Evolutionary conservation across 495 filamentous ascomycete genomes (phyloP).

Genomic region (Lasiosphaeria miniovina): DNA sequence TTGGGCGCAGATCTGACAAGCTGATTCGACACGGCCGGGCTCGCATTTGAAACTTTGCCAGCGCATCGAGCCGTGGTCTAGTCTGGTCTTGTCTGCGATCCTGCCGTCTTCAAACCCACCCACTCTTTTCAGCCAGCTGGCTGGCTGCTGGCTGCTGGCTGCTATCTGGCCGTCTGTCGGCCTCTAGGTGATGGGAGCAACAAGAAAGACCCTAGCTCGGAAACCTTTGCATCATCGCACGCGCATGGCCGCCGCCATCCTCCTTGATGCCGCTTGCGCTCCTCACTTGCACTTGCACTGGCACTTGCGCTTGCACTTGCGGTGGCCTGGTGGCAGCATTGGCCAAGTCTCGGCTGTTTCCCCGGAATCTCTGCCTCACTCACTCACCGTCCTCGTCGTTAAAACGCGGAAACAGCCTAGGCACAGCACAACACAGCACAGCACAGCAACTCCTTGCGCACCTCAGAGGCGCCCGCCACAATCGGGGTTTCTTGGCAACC

Average conservation of each 20-base stretch:
- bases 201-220: too few relatives aligned
- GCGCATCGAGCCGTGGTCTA: conserved; percentile 26
- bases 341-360: conserved; percentile 8
- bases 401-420: background rate
- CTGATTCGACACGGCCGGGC: conserved; percentile 22
- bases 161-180: background rate
- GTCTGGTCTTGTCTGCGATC: conserved; percentile 8
- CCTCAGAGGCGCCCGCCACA: too few relatives aligned
- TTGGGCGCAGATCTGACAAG: conserved; percentile 9
- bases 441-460: background rate
- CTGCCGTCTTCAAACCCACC: conserved; percentile 17
- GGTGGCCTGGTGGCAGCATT: background rate
- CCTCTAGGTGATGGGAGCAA: background rate
- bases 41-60: conserved; percentile 36
- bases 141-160: background rate
- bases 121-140: background rate
- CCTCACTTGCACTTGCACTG: background rate
- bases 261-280: too few relatives aligned
- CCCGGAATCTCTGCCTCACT: conserved; percentile 4
- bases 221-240: too few relatives aligned
- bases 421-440: background rate
- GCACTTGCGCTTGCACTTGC: background rate
- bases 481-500: too few relatives aligned
- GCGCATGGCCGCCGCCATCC: too few relatives aligned
- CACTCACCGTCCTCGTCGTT: background rate